Base-by-base conservation (phyloP, 1,284 basidiomycete genomes). In the Puccinia novopanici region DNA sequence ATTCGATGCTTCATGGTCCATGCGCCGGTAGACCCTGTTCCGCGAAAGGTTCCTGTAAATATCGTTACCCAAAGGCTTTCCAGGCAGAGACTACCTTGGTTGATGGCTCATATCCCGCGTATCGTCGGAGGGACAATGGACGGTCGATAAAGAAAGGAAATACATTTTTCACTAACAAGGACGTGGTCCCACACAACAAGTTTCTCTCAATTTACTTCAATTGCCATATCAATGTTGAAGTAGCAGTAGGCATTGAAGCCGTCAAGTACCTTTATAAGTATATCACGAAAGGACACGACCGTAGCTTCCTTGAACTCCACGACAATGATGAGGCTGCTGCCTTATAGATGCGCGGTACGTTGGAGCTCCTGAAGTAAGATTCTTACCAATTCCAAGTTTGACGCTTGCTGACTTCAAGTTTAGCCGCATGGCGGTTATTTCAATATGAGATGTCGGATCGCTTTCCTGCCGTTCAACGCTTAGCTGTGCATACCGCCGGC, bases 1-100 rank as follows among this genome's bases (percentile, higher is more conserved):
- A 81, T 6, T 86, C 81, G 65, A 89, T 89, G 88, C 82, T 89
- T 0, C 89, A 89, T 86, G 86, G 87, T 22, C 87, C 87, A 0
- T 89, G 88, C 84, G 86, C 86, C 10, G 70, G 82, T 8, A 48
- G 67, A 0, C 84, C 2, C 15, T 45, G 84, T 10, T 89, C 88
- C 82, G 87, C 88, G 87, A 85, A 85, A 13, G 82, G 88, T 81
- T 85, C 83, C 48, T 89, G 89, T 83, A 83, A 84, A 0, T 88
- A 88, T 80, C 54, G 82, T 5, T 89, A 82, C 84, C 88, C 87
- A 0, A 88, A 88, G 75, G n/a, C 80, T 0, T 88, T 87, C 75
- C 81, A 82, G 24, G 82, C 83, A 0, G 40, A 80, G 0, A 89
- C 88, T 0, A 82, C 81, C 0, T 83, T 88, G 68, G 84, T 84